Base-by-base conservation (phyloP, 2,329 filamentous ascomycete genomes). In the Aspergillus tanneri region DNA sequence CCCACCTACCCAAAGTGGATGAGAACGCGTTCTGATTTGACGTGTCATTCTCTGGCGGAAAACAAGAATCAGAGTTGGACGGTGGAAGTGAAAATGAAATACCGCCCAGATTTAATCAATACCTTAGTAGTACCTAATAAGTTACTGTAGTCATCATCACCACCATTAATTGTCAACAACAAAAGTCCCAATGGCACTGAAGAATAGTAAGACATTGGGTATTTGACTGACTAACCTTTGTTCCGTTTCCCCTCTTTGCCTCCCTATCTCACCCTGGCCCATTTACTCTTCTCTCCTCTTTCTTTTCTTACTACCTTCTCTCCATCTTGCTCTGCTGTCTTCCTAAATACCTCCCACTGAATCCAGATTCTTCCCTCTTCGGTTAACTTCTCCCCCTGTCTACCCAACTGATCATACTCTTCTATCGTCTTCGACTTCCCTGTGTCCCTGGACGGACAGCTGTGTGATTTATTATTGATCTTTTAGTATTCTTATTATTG, bases 321-420 rank as follows among this genome's bases (percentile, higher is more conserved):
- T 47, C 28, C 24, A 34, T 30, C 19, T 40, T 18, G 14, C 46
- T 39, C 25, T 38, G 35, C 45, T 41, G 49, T 38, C 49, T 34
- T 47, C 39, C 43, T 30, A 42, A 35, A n/a, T n/a, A n/a, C n/a
- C n/a, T n/a, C n/a, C n/a, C n/a, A n/a, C n/a, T n/a, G n/a, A n/a
- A n/a, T n/a, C 43, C 40, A 27, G 36, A 43, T 52, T 46, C 50
- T 49, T 46, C 45, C 40, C 30, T 50, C 47, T 50, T 46, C 46
- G 36, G 30, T 44, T 38, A 5, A 37, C 32, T 49, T 48, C 49
- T 52, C 40, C 40, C 22, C 24, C 35, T 21, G 25, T 21, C 32
- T 37, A 34, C 24, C 30, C 19, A 36, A 19, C 23, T n/a, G n/a
- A n/a, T n/a, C n/a, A n/a, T n/a, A n/a, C n/a, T n/a, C n/a, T n/a